phyloP scores from a whole-genome alignment of 257 asterid species.

The Solanum medicagineum region DNA sequence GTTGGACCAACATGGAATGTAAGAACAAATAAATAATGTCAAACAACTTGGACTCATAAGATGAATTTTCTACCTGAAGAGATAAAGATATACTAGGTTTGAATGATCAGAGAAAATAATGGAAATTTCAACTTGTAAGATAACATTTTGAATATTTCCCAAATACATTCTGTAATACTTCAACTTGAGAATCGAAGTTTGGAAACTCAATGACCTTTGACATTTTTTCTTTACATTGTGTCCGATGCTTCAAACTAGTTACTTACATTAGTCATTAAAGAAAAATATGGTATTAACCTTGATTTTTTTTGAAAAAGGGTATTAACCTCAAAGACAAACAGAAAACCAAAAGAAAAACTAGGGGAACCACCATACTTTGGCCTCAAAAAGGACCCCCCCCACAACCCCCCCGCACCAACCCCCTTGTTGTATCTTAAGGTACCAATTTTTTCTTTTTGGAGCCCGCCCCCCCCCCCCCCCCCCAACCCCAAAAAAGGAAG shows the following conservation, averaged over 20 bases:
- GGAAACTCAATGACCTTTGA: background rate
- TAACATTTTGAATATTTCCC: background rate
- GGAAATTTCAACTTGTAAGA: background rate
- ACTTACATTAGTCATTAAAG: background rate
- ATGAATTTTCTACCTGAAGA: background rate
- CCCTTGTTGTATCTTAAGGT: background rate
- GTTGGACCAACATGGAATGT: too few species aligned
- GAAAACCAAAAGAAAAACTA: background rate
- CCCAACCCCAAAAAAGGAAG: too few species aligned
- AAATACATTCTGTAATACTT: background rate
- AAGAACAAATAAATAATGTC: background rate
- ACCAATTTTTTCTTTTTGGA: background rate
- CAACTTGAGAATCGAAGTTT: background rate
- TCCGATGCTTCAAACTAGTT: background rate
- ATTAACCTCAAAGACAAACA: background rate
- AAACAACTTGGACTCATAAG: background rate
- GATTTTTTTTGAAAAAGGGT: background rate
- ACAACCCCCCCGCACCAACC: background rate
- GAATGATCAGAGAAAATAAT: background rate
- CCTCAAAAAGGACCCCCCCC: background rate
- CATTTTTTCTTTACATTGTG: background rate
- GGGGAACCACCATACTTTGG: background rate
- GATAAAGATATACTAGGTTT: background rate
- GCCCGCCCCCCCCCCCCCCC: too few species aligned
- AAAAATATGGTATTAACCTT: too few species aligned